A percentile compares a stretch with the other conserved stretches of the same genome.
Evolutionary conservation across 108 stramenopile genomes (phyloP).

Genomic region (Schizochytrium sp.): DNA sequence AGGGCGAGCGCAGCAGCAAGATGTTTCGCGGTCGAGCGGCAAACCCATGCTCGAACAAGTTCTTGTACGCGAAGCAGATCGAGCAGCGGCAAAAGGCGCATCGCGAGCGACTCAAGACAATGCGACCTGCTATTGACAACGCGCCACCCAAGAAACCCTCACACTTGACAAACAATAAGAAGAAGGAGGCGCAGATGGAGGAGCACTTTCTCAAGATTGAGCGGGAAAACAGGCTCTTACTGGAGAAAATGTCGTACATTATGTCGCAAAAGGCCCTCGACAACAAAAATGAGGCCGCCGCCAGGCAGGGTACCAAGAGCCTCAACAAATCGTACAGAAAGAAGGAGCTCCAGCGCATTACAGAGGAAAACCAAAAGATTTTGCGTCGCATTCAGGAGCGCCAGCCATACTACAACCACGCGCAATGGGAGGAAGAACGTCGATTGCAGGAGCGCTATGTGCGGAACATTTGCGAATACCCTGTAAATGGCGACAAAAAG

Average conservation of each 20-base stretch:
- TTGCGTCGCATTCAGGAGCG: constrained; percentile 48
- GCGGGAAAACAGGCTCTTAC: constrained; percentile 69
- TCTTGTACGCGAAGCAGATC: constrained; percentile 30
- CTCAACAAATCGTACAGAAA: constrained; percentile 56
- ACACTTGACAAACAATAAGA: constrained; percentile 61
- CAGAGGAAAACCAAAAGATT: constrained; percentile 61
- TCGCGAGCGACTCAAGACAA: constrained; percentile 50
- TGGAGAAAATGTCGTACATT: constrained; percentile 74
- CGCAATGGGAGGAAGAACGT: constrained; percentile 66
- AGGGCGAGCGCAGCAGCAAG: neutral
- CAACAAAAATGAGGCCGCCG: constrained; percentile 34
- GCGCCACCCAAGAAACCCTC: constrained; percentile 51
- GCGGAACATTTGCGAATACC: constrained; percentile 61
- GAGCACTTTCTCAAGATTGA: constrained; percentile 58
- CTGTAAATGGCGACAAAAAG: neutral
- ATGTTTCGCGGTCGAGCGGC: constrained; percentile 27
- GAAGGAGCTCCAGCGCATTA: constrained; percentile 67
- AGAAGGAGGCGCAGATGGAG: constrained; percentile 70
- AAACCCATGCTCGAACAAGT: constrained; percentile 19
- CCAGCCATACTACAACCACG: constrained; percentile 65
- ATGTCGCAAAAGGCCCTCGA: constrained; percentile 53
- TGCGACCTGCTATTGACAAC: constrained; percentile 73
- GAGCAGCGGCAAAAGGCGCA: constrained; percentile 28
- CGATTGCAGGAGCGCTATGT: constrained; percentile 52
- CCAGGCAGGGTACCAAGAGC: constrained; percentile 41